Conservation (phyloP, 2,329 filamentous ascomycete species). For the Aspergillus aculeatinus region DNA sequence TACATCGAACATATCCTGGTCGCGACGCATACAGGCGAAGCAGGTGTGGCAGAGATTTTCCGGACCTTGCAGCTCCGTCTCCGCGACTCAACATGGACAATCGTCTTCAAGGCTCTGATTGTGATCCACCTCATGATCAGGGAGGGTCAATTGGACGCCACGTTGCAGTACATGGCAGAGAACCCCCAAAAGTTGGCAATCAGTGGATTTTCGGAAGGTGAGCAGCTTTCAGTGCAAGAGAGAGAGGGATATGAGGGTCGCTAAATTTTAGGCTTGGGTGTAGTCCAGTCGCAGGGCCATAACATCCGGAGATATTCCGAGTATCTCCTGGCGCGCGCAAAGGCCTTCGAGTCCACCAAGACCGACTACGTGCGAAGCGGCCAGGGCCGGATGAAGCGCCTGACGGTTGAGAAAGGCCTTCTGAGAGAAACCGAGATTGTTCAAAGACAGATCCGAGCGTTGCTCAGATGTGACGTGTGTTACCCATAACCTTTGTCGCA, state of each 20-base stretch:
- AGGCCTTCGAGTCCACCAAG: constrained; percentile 78
- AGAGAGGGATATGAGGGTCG: too few species aligned
- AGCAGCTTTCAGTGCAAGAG: constrained; percentile 45
- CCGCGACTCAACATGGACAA: constrained; percentile 98
- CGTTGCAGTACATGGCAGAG: constrained; percentile 77
- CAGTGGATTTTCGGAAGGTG: constrained; percentile 89
- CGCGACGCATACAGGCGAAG: constrained; percentile 91
- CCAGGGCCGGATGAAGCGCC: constrained; percentile 77
- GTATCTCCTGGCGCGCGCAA: constrained; percentile 79
- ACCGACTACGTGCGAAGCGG: constrained; percentile 85
- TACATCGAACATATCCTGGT: constrained; percentile 98
- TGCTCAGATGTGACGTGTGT: constrained; percentile 86
- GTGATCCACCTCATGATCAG: constrained; percentile 97
- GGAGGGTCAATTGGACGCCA: constrained; percentile 86
- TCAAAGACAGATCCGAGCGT: constrained; percentile 79
- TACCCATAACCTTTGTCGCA: background rate
- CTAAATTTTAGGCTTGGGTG: constrained; percentile 1
- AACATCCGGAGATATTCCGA: constrained; percentile 91
- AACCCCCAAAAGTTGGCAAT: constrained; percentile 82
- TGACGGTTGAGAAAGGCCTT: constrained; percentile 88
- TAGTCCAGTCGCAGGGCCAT: constrained; percentile 89
- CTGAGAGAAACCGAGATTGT: constrained; percentile 88
- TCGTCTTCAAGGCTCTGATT: constrained; percentile 96
- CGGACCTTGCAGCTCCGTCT: constrained; percentile 83
- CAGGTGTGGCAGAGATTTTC: constrained; percentile 93